Evolutionary conservation across 768 basidiomycete species (phyloP).

Genomic region (Postia placenta): DNA sequence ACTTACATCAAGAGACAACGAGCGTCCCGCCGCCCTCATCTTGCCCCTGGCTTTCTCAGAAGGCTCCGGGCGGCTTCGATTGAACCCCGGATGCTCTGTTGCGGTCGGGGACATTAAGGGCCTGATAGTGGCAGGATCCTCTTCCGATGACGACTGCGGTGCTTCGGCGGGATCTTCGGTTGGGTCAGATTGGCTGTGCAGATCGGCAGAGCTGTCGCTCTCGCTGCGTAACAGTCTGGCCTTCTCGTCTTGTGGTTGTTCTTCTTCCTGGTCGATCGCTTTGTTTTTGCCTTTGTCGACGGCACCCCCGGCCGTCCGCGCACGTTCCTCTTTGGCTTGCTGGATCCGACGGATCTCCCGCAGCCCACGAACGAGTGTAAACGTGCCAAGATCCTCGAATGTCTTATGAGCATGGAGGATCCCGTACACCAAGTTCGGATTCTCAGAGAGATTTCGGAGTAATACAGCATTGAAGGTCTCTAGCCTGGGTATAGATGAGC

Average conservation of each 20-base stretch:
- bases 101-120: slow-evolving; percentile 39
- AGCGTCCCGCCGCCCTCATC: slow-evolving; percentile 70
- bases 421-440: slow-evolving; percentile 84
- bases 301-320: slow-evolving; percentile 20
- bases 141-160: slow-evolving; percentile 16
- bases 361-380: slow-evolving; percentile 81
- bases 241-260: slow-evolving; percentile 55
- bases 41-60: slow-evolving; percentile 94
- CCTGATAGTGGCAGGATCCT: slow-evolving; percentile 26
- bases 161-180: slow-evolving; percentile 14
- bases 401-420: slow-evolving; percentile 77
- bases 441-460: slow-evolving; percentile 70
- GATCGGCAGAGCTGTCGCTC: slow-evolving; percentile 24
- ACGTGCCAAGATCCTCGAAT: slow-evolving; percentile 89
- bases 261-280: slow-evolving; percentile 27
- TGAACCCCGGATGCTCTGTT: slow-evolving; percentile 26
- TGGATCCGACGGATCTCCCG: slow-evolving; percentile 77
- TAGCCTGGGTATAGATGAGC: slow-evolving; percentile 61
- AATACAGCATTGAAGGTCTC: slow-evolving; percentile 89
- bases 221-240: slow-evolving; percentile 56
- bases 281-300: slow-evolving; percentile 39
- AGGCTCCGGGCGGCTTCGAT: slow-evolving; percentile 25
- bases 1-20: slow-evolving; percentile 44
- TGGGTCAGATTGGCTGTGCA: slow-evolving; percentile 20
- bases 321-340: slow-evolving; percentile 64